Evolutionary conservation across 2,329 filamentous ascomycete genomes (phyloP).

Genomic region (Ascochyta rabiei): DNA sequence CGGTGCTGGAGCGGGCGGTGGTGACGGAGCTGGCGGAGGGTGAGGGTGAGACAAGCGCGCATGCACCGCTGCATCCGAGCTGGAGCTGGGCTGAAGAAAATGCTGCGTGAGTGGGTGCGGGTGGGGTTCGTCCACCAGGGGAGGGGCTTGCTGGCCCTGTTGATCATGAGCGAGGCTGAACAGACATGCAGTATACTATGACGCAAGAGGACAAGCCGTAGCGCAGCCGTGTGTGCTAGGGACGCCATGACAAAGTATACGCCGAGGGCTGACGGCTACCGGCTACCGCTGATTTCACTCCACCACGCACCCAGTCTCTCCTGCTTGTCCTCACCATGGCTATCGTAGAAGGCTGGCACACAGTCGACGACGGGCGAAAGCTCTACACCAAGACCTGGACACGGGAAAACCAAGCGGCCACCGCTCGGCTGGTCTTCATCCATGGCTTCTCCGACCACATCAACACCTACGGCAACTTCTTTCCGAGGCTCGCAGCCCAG

Average conservation of each 20-base stretch:
- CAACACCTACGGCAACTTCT: conserved; percentile 77
- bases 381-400: conserved; percentile 69
- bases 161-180: conserved; percentile 15
- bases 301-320: background rate
- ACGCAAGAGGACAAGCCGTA: conserved; percentile 12
- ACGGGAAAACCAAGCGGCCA: conserved; percentile 58
- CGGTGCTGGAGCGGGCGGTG: no score
- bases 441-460: conserved; percentile 81
- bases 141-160: conserved; percentile 2
- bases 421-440: conserved; percentile 78
- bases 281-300: background rate
- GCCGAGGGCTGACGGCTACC: background rate
- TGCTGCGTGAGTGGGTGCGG: conserved; percentile 26
- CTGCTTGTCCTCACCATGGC: conserved; percentile 33
- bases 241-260: no score
- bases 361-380: conserved; percentile 58
- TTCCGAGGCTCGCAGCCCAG: conserved; percentile 69
- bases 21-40: conserved; percentile 5
- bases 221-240: background rate
- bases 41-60: conserved; percentile 21
- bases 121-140: conserved; percentile 19
- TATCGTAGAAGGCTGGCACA: conserved; percentile 59
- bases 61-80: conserved; percentile 25
- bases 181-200: conserved; percentile 8
- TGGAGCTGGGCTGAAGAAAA: conserved; percentile 18